Evolutionary conservation across 176 grass and related monocot species (phyloP).

Genomic region (Carex pumila): DNA sequence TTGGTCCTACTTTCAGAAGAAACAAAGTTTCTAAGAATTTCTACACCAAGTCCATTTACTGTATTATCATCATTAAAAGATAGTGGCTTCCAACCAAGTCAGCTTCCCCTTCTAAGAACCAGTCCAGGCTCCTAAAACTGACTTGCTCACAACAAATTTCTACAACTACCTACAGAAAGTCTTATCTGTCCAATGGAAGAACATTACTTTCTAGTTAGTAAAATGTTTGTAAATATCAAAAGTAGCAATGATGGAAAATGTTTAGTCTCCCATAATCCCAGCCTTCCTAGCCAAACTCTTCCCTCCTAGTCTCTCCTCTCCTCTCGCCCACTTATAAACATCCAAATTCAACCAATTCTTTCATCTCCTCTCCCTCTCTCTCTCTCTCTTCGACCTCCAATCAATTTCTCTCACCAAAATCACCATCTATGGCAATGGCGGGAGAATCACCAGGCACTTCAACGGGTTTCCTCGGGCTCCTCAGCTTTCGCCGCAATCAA

Average conservation of each 20-base stretch:
- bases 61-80: neutral
- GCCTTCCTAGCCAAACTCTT: neutral
- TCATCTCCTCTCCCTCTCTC: neutral
- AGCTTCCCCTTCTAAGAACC: slow-evolving; percentile 24
- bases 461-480: slow-evolving; percentile 42
- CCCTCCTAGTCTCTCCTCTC: slow-evolving; percentile 28
- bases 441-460: slow-evolving; percentile 35
- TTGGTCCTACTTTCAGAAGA: neutral
- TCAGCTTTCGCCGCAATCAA: slow-evolving; percentile 62
- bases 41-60: slow-evolving; percentile 6
- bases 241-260: neutral
- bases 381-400: neutral
- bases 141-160: neutral
- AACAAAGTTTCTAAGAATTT: neutral
- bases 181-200: fast-evolving
- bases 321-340: neutral
- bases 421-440: slow-evolving; percentile 31
- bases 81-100: slow-evolving; percentile 53
- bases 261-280: neutral
- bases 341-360: neutral
- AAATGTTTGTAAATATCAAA: fast-evolving
- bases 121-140: neutral
- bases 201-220: neutral
- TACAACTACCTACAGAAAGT: neutral
- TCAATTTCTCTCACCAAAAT: neutral